Evolutionary conservation across 371 early-diverging fungal genomes (phyloP).

Genomic region (Mucor ambiguus): DNA sequence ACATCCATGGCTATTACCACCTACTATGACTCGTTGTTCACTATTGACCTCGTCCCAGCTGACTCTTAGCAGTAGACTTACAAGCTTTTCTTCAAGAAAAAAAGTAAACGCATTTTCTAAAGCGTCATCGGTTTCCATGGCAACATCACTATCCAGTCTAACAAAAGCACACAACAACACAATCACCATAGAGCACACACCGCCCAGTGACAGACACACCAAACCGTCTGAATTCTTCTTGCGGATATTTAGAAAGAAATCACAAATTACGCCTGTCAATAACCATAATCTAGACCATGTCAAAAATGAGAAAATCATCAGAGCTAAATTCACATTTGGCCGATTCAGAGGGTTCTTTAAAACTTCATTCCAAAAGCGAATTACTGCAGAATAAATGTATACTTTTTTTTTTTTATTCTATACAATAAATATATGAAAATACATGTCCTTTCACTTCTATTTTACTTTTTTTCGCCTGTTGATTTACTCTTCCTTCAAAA

Average conservation of each 20-base stretch:
- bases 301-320: conserved; percentile 11
- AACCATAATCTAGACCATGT: background rate
- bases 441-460: conserved; percentile 8
- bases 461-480: background rate
- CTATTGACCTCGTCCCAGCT: conserved; percentile 17
- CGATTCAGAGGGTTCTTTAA: conserved; percentile 15
- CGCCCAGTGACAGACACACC: background rate
- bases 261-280: conserved; percentile 15
- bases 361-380: conserved; percentile 21
- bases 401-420: conserved; percentile 7
- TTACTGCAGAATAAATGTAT: conserved; percentile 11
- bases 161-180: background rate
- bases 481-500: conserved; percentile 43
- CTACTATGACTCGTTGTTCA: conserved; percentile 10
- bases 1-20: conserved; percentile 73
- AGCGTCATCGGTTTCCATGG: conserved; percentile 2
- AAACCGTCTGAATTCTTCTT: conserved; percentile 8
- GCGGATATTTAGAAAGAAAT: conserved; percentile 22
- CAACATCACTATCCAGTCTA: conserved; percentile 3
- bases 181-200: background rate
- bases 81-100: conserved; percentile 15
- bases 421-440: background rate
- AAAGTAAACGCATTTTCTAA: conserved; percentile 9
- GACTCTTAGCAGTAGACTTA: conserved; percentile 12
- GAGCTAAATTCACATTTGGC: conserved; percentile 4